Evolutionary conservation across 352 stramenopile genomes (phyloP), one percentile per base, ranked within the genome.

Genomic region (Pythium rishiriense): DNA sequence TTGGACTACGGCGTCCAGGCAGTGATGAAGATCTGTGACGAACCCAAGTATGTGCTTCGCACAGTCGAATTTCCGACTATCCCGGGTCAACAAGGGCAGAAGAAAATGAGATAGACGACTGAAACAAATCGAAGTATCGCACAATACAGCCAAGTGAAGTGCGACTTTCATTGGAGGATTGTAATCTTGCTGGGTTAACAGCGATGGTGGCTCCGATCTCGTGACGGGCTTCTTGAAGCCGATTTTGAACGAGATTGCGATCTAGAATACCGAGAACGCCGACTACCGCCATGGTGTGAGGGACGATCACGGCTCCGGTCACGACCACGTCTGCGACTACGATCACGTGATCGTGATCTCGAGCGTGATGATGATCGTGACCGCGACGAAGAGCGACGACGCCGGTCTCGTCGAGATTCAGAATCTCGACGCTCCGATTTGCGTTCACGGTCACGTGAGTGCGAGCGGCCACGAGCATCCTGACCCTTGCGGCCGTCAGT

Each of bases 1-100:
- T 68, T 96, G 58, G 86, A 94, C 76, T 96, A 96, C 39, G 87
- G 87, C n/a, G 87, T 96, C 15, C 87, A 96, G 64, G 87, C 85
- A 4, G 87, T 96, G 41, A 95, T 95, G 87, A 95, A 95, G 69
- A 92, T 95, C 26, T 78, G 81, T 28, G 84, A 93, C 54, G 87
- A 93, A 58, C 87, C 87, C 28, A 91, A 95, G 78, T 93, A 95
- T 57, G 80, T 91, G 47, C 69, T 95, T 33, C 84, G 85, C 35
- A 95, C 87, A 41, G 81, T 95, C 56, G 84, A 95, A 24, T 93
- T 95, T 56, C 78, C 69, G 15, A 64, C 62, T 14, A 41, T 55
- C 8, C 29, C 56, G 17, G 61, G 47, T 21, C 47, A 62, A 39
- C 45, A 55, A 31, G 46, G 26, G 21, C 51, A 41, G 26, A 71